Base-by-base conservation (phyloP, 345 rosid genomes). In the Zanthoxylum bungeanum region DNA sequence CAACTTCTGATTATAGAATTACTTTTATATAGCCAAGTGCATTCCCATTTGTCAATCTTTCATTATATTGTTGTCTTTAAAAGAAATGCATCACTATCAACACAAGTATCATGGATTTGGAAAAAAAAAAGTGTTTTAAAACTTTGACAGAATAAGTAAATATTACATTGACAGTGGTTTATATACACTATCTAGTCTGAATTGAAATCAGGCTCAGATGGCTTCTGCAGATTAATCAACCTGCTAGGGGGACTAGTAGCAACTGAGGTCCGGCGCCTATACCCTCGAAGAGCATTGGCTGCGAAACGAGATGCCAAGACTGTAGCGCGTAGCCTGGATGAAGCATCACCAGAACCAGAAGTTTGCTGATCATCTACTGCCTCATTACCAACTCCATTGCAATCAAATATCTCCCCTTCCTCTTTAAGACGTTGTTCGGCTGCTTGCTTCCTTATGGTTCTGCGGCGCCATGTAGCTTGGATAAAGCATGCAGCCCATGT, bases 401-500 rank as follows among this genome's bases (percentile, higher is more conserved):
- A 59, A 10, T 51, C 64, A 25, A 30, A 9, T 44, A 3, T 89
- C 47, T 80, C 88, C 36, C 87, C 92, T 24, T 76, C 89, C 34
- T 89, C 93, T 24, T 71, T 80, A 16, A 79, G 82, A 7, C 86
- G 85, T 46, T 84, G 84, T 70, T 87, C 97, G 0, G 85, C 82
- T 6, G 61, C 77, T 76, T 82, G 86, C 86, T 94, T 87, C 75
- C 85, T 86, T 10, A 76, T 47, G 64, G 85, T 81, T 49, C 91
- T 44, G 7, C 68, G 78, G 7, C 97, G 77, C 97, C 93, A 93
- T 7, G 95, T 81, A 4, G 97, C 85, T 75, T 93, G 95, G 63
- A 91, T 91, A 52, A 93, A 88, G 80, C 86, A 78, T 47, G 97
- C 66, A 56, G 94, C 98, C 98, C 97, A 93, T 14, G 98, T 93